phyloP scores from a whole-genome alignment of 2,329 filamentous ascomycete genomes.

The Talaromyces sp. region DNA sequence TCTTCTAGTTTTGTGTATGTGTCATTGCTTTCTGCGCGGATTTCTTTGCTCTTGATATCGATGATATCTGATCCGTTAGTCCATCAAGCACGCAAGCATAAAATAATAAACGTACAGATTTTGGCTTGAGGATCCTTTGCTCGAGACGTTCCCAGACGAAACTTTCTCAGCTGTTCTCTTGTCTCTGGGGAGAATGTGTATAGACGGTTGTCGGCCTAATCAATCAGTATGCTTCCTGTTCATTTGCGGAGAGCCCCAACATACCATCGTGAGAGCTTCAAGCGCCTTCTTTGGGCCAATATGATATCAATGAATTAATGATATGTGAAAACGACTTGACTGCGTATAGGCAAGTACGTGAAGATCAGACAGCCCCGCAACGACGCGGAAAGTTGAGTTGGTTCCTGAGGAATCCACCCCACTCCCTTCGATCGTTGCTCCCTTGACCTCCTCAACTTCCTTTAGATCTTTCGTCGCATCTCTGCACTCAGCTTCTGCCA shows the following conservation, averaged over 20 bases:
- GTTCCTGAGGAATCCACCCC: slow-evolving; percentile 10
- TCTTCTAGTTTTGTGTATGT: slow-evolving; percentile 79
- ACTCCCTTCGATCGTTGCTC: neutral
- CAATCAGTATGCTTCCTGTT: neutral
- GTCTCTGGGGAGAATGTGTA: slow-evolving; percentile 92
- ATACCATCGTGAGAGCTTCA: too few relatives aligned
- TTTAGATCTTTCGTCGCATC: neutral
- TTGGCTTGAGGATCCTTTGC: slow-evolving; percentile 83
- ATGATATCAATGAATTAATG: neutral
- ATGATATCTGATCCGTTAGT: slow-evolving; percentile 65
- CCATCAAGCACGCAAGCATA: slow-evolving; percentile 3
- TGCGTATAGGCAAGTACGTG: neutral
- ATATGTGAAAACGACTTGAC: too few relatives aligned
- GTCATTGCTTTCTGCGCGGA: slow-evolving; percentile 74
- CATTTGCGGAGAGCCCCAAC: neutral
- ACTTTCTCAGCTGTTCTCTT: slow-evolving; percentile 86
- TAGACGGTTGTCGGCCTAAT: slow-evolving; percentile 76
- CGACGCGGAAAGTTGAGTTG: neutral
- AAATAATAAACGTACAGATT: slow-evolving; percentile 69
- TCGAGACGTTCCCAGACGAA: slow-evolving; percentile 84
- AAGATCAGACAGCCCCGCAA: slow-evolving; percentile 4
- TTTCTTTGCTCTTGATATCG: slow-evolving; percentile 85
- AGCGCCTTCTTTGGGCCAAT: too few relatives aligned
- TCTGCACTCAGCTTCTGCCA: neutral
- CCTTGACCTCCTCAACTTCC: neutral